Base-by-base conservation (phyloP, 2,329 filamentous ascomycete genomes). In the Chaetoscypha palmicola region DNA sequence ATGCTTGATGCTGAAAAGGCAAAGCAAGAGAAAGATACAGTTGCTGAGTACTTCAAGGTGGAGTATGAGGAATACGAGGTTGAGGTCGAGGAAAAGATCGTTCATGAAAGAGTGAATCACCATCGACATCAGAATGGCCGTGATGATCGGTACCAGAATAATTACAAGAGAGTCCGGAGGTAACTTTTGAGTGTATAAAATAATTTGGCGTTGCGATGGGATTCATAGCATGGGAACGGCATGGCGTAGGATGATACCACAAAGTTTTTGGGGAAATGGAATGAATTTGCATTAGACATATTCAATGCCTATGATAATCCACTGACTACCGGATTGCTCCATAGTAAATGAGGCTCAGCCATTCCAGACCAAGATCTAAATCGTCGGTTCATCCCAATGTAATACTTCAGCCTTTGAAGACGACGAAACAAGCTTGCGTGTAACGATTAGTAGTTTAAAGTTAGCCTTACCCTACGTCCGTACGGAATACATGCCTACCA, bases 1-100 rank as follows among this genome's bases (percentile, higher is more conserved):
- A 87, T 96, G 65, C 81, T 97, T 38, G 86, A 95, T 52, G 78
- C 82, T 0, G 81, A 83, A 43, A 76, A 83, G 38, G 89, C 89
- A 2, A 74, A 76, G 36, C 71, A 73, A 12, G 92, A 98, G 65
- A 77, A 79, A 55, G 72, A 74, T 10, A 71, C 74, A 10, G 83
- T 90, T 2, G 72, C 73, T 3, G 71, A 75, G 38, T 89, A 82
- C 62, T 87, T 83, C 59, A 77, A 76, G 32, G 76, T 83, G 33
- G 83, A 88, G 58, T 87, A 78, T 56, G 85, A 89, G 53, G 84
- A 89, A 59, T 81, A 83, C 56, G 81, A 85, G 59, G 70, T 86
- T 32, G 87, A 94, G 59, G 78, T 89, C 19, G 87, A 94, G 53
- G 81, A 86, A 55, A 49, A 55, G 7, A 55, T 61, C 20, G 47